Conservation (phyloP, 2,329 filamentous ascomycete genomes). For the Samsoniella hepiali region DNA sequence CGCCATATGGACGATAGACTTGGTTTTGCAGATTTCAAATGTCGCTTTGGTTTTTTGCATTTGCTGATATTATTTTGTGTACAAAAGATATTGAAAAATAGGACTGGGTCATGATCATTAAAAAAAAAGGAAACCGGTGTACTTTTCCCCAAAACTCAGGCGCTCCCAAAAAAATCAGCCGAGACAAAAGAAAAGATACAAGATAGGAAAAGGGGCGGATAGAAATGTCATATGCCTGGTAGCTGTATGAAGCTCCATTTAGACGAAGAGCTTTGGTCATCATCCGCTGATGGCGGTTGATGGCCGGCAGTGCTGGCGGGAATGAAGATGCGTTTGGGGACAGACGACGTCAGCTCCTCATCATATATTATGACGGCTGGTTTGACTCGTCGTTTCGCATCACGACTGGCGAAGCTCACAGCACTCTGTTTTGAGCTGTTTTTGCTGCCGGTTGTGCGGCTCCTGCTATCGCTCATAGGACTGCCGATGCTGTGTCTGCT, state of each 20-base stretch:
- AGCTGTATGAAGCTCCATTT: slow-evolving; percentile 37
- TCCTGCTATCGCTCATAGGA: slow-evolving; percentile 11
- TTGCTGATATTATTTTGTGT: background rate
- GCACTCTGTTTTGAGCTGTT: slow-evolving; percentile 13
- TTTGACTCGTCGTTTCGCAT: slow-evolving; percentile 22
- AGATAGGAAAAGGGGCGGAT: background rate
- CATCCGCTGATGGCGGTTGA: slow-evolving; percentile 23
- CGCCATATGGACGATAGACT: background rate
- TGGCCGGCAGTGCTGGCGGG: slow-evolving; percentile 22
- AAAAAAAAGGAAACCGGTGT: background rate
- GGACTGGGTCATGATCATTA: background rate
- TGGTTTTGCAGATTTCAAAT: background rate
- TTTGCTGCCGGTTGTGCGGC: slow-evolving; percentile 19
- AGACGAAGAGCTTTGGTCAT: slow-evolving; percentile 22
- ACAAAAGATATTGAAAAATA: background rate
- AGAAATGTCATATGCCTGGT: slow-evolving; percentile 31
- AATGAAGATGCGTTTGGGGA: slow-evolving; percentile 28
- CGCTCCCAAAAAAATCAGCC: background rate
- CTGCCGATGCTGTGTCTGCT: slow-evolving; percentile 17
- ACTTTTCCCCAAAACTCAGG: background rate
- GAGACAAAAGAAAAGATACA: background rate
- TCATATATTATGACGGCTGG: slow-evolving; percentile 39
- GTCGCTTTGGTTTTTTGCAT: background rate
- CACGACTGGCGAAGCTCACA: slow-evolving; percentile 20
- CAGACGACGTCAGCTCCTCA: slow-evolving; percentile 33